Conservation (phyloP, 1,139 yeast genomes). For the Insectozyma bohioensis region DNA sequence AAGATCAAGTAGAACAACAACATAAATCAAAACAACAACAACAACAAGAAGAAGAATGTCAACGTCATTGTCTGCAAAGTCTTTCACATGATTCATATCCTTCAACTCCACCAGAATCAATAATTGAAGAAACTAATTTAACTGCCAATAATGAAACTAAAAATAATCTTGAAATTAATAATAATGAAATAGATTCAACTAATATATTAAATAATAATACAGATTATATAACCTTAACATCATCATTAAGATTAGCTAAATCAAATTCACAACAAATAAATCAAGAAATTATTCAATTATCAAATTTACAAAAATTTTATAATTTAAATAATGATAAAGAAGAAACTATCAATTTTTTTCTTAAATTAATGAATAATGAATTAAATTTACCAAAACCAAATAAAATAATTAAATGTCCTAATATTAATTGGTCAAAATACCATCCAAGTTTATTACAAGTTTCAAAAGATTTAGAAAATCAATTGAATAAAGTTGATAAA, state of each 20-base stretch:
- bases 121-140: slow-evolving; percentile 4
- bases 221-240: slow-evolving; percentile 40
- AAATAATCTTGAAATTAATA: too few species aligned
- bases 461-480: slow-evolving; percentile 14
- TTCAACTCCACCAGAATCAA: slow-evolving; percentile 12
- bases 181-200: too few species aligned
- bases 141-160: slow-evolving; percentile 5
- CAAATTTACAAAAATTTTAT: slow-evolving; percentile 23
- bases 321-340: slow-evolving; percentile 19
- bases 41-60: neutral
- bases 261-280: slow-evolving; percentile 25
- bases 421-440: slow-evolving; percentile 39
- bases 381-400: slow-evolving; percentile 38
- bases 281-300: slow-evolving; percentile 34
- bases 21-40: neutral
- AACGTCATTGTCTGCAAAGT: too few species aligned
- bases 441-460: slow-evolving; percentile 17
- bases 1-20: slow-evolving; percentile 4
- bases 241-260: slow-evolving; percentile 33
- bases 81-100: slow-evolving; percentile 8
- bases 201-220: slow-evolving; percentile 26
- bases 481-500: slow-evolving; percentile 8
- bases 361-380: slow-evolving; percentile 30
- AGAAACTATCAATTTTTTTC: slow-evolving; percentile 28
- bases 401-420: slow-evolving; percentile 35